These are phyloP conservation scores for Boletus sensibilis DNA, from an alignment of 768 basidiomycete genomes.

Conservation along the genomic window DNA sequence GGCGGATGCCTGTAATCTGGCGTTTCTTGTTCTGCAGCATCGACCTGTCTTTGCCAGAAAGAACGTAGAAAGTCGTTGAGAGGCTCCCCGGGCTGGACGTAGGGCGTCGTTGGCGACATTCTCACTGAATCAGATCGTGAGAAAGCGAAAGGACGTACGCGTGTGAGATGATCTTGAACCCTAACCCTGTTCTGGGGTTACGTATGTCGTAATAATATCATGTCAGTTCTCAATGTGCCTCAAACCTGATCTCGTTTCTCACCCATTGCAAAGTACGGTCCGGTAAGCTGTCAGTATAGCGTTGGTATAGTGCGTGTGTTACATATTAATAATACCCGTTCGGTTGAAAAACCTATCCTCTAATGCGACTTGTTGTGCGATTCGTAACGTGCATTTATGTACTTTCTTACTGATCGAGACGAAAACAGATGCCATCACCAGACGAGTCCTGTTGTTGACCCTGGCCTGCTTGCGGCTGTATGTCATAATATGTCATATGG, in stretches of 20 bases:
- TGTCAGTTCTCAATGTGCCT: no score
- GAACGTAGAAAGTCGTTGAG: conserved; percentile 80
- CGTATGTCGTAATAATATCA: neutral
- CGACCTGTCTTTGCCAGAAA: conserved; percentile 90
- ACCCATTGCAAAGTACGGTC: no score
- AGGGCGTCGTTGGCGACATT: conserved; percentile 49
- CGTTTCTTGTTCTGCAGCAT: conserved; percentile 82
- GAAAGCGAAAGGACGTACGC: neutral
- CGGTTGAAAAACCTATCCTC: neutral
- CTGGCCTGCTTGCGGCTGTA: neutral
- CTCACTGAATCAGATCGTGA: conserved; percentile 18
- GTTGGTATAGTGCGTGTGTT: no score
- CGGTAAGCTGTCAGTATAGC: no score
- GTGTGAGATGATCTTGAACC: conserved; percentile 11
- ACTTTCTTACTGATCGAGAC: neutral
- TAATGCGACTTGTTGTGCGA: neutral
- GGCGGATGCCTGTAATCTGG: conserved; percentile 87
- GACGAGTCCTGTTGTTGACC: no score
- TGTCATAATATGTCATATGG: no score
- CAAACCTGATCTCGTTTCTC: no score
- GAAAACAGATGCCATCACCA: neutral
- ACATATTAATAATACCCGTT: no score
- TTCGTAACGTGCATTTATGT: neutral
- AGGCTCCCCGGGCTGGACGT: conserved; percentile 81
- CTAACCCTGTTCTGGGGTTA: conserved; percentile 29